phyloP scores from a whole-genome alignment of 345 rosid genomes.

The Rubroshorea leprosula region DNA sequence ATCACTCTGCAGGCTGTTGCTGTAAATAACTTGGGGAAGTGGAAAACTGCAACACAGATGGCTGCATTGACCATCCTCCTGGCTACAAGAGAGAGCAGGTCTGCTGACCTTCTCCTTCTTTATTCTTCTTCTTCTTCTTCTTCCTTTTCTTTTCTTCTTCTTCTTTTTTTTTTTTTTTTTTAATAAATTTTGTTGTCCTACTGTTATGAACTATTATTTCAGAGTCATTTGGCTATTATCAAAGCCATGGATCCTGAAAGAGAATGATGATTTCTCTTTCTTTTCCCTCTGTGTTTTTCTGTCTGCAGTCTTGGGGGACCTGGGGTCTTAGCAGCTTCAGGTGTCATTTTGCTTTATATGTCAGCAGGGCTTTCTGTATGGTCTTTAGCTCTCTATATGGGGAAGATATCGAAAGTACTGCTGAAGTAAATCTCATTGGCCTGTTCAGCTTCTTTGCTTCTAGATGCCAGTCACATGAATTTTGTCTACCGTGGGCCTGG shows the following conservation, averaged over 20 bases:
- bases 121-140: constrained; percentile 4
- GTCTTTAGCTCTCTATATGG: constrained; percentile 84
- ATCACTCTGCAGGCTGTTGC: constrained; percentile 74
- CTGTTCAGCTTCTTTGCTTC: constrained; percentile 17
- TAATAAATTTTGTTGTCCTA: too few relatives aligned
- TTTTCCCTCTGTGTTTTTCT: background rate
- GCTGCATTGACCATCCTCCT: constrained; percentile 80
- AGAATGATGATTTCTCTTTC: background rate
- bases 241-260: background rate
- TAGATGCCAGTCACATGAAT: background rate
- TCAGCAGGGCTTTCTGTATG: constrained; percentile 91
- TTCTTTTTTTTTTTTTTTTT: too few relatives aligned
- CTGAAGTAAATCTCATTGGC: constrained; percentile 41
- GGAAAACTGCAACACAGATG: constrained; percentile 99
- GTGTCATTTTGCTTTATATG: constrained; percentile 75
- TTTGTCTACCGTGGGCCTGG: too few relatives aligned
- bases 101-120: too few relatives aligned
- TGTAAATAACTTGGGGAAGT: constrained; percentile 92
- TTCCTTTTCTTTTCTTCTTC: background rate
- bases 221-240: background rate
- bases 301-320: constrained; percentile 52
- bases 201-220: background rate
- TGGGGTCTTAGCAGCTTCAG: constrained; percentile 47
- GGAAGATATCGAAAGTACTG: constrained; percentile 72
- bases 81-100: constrained; percentile 83